Evolutionary conservation across 371 early-diverging fungal species (phyloP).

Genomic region (Actinomucor elegans): DNA sequence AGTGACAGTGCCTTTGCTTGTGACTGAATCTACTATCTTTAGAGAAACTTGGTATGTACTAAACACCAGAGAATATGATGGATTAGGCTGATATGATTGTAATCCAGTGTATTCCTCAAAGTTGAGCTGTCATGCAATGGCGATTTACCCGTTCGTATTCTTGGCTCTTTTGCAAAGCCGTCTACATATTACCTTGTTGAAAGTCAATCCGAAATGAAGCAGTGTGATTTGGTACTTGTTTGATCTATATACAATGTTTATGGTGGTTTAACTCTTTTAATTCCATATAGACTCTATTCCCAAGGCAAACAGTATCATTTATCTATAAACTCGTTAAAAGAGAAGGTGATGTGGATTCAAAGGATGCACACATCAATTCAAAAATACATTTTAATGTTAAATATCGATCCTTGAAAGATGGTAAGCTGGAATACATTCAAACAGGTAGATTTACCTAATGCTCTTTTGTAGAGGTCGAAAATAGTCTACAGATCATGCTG

Average conservation of each 20-base stretch:
- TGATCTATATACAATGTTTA: no score
- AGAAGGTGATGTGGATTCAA: constrained; percentile 9
- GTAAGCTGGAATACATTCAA: no score
- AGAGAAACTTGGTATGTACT: constrained; percentile 56
- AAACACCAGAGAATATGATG: not conserved
- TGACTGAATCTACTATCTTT: constrained; percentile 58
- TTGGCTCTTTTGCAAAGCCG: constrained; percentile 45
- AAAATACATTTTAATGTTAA: constrained; percentile 59
- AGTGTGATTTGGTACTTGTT: constrained; percentile 59
- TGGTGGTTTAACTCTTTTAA: no score
- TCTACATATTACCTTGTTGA: constrained; percentile 48
- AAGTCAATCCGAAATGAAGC: constrained; percentile 31
- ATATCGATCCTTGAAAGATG: constrained; percentile 57
- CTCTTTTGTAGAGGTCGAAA: constrained; percentile 61
- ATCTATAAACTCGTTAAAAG: constrained; percentile 62
- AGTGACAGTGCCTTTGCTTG: constrained; percentile 55
- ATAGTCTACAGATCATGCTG: constrained; percentile 51
- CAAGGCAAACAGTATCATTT: constrained; percentile 61
- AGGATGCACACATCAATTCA: constrained; percentile 25
- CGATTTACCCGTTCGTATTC: constrained; percentile 58
- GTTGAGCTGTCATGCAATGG: constrained; percentile 62
- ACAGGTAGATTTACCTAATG: no score
- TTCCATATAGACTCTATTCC: constrained; percentile 54
- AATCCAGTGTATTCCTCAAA: constrained; percentile 53
- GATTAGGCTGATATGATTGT: not conserved